Evolutionary conservation across 495 filamentous ascomycete genomes (phyloP).

Genomic region (Xylaria venustula): DNA sequence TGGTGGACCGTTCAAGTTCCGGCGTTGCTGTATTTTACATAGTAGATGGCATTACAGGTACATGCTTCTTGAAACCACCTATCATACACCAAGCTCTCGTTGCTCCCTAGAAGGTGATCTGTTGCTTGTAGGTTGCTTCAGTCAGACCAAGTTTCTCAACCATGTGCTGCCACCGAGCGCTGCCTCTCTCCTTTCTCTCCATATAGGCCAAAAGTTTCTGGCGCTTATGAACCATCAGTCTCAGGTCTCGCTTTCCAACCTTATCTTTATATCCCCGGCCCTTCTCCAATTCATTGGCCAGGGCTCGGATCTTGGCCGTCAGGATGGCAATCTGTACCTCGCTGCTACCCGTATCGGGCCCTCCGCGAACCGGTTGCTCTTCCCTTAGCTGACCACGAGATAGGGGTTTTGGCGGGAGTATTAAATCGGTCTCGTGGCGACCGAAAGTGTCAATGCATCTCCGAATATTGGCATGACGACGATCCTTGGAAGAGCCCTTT

Average conservation of each 20-base stretch:
- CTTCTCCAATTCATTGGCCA: conserved; percentile 61
- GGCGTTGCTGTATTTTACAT: conserved; percentile 24
- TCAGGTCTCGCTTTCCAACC: conserved; percentile 87
- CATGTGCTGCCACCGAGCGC: conserved; percentile 81
- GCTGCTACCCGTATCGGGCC: conserved; percentile 85
- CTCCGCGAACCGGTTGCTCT: conserved; percentile 66
- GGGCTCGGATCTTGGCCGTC: conserved; percentile 85
- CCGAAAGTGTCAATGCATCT: conserved; percentile 87
- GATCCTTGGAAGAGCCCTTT: conserved; percentile 74
- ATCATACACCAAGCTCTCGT: conserved; percentile 8
- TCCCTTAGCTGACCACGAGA: conserved; percentile 36
- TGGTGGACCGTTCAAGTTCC: conserved; percentile 8
- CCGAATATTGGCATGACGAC: conserved; percentile 72
- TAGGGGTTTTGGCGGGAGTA: conserved; percentile 55
- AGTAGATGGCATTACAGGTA: conserved; percentile 20
- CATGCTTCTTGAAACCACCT: conserved; percentile 14
- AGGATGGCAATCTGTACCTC: conserved; percentile 98
- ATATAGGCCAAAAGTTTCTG: conserved; percentile 87
- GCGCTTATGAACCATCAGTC: conserved; percentile 80
- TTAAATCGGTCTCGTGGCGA: conserved; percentile 80
- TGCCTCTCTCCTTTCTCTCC: conserved; percentile 84
- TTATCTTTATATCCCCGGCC: conserved; percentile 68
- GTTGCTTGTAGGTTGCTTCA: conserved; percentile 80
- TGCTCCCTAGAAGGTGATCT: conserved; percentile 67
- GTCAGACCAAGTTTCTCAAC: conserved; percentile 79